Conservation (phyloP, 768 basidiomycete genomes). For the Chalciporus piperatus region DNA sequence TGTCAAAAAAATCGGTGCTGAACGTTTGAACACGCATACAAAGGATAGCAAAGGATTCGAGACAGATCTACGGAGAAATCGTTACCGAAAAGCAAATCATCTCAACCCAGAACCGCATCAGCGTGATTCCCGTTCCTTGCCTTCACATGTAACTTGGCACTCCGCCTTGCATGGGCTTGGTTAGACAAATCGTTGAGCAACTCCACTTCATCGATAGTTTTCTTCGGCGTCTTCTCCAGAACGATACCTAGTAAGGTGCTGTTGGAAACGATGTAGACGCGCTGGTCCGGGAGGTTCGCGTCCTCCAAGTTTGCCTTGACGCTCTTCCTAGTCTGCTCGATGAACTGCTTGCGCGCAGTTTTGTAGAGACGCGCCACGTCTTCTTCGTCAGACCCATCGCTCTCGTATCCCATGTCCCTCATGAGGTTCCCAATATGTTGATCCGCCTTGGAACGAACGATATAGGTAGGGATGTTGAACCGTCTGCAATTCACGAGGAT, state of each 20-base stretch:
- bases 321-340: slow-evolving; percentile 19
- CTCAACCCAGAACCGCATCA: not conserved
- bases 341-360: slow-evolving; percentile 19
- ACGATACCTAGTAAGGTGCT: slow-evolving; percentile 12
- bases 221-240: slow-evolving; percentile 9
- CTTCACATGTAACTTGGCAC: not conserved
- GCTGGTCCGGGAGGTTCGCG: slow-evolving; percentile 20
- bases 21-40: not conserved
- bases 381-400: slow-evolving; percentile 17
- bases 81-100: not conserved
- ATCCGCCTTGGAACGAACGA: slow-evolving; percentile 38
- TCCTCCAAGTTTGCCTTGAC: slow-evolving; percentile 18
- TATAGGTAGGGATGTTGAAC: slow-evolving; percentile 33
- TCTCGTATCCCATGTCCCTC: slow-evolving; percentile 23
- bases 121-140: not conserved
- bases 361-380: slow-evolving; percentile 7
- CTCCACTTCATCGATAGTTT: slow-evolving; percentile 14
- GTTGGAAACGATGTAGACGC: slow-evolving; percentile 28
- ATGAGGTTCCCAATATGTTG: slow-evolving; percentile 27
- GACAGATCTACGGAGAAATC: not conserved
- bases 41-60: no score
- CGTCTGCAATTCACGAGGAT: slow-evolving; percentile 31
- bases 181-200: slow-evolving; percentile 9
- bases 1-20: not conserved
- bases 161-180: slow-evolving; percentile 7